Base-by-base conservation (phyloP, 305 asterid genomes). In the Solanum aculeatissimum region DNA sequence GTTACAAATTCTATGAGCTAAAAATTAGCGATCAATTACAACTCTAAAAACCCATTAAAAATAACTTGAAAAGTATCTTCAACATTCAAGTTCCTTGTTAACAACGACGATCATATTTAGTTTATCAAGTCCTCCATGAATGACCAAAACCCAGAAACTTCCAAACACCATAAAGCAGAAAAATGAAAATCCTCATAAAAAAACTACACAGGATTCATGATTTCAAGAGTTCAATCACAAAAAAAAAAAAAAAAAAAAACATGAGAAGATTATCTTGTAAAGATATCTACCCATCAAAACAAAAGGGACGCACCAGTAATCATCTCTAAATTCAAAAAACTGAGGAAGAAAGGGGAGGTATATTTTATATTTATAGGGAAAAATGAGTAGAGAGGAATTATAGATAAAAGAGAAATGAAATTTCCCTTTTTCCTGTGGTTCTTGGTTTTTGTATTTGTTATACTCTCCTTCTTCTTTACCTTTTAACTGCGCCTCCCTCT, bases 401-500 rank as follows among this genome's bases (percentile, higher is more conserved):
- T 54, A 57, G 54, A 60, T 23, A 60, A 70, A 75, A 75, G 81
- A 75, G 62, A 75, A 75, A 75, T 75, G 62, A 75, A 75, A 25
- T 49, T 75, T 49, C 81, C 62, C 62, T 75, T 45, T 8, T 45
- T 13, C 81, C 49, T 72, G 58, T 75, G 81, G 62, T 49, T 75
- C 21, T 25, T 47, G 60, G 42, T 12, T 75, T 75, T 75, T 75
- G 23, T 75, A 49, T 49, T 49, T 75, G 60, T 75, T 75, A 54
- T 75, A 18, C 43, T 15, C 43, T 47, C 62, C 81, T 75, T 16
- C 81, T 49, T 75, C 81, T 75, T 49, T 75, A 75, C 81, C 81
- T 75, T 75, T 75, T 75, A 75, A 75, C 81, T 75, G 81, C 62
- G 81, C 81, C 81, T 75, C 62, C 81, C 55, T 16, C 81, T 75